Base-by-base conservation (phyloP, 495 filamentous ascomycete species). In the Bacidia gigantensis region DNA sequence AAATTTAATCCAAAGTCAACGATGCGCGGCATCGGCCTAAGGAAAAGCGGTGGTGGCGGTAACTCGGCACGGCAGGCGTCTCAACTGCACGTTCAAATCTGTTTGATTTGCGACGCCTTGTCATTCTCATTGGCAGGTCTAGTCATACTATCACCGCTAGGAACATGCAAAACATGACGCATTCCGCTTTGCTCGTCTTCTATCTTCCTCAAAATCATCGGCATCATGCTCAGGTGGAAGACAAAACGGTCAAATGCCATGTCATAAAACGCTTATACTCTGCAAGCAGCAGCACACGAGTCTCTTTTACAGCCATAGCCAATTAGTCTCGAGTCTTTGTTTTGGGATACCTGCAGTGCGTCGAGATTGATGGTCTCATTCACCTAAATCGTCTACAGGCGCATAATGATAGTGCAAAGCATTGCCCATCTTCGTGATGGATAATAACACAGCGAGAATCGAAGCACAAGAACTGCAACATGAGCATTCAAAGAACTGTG, bases 391-490 rank as follows among this genome's bases (percentile, higher is more conserved):
- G n/a, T n/a, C n/a, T n/a, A n/a, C n/a, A n/a, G n/a, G n/a, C n/a
- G n/a, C n/a, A n/a, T n/a, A n/a, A n/a, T n/a, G n/a, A n/a, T n/a
- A n/a, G n/a, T n/a, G n/a, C n/a, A n/a, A n/a, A n/a, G n/a, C n/a
- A n/a, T n/a, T n/a, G n/a, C n/a, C n/a, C n/a, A n/a, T n/a, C 14
- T 35, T 35, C 29, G 29, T 3, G 12, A 52, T 56, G 50, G 50
- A 56, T 29, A 26, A 56, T 18, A 24, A 39, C 1, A 44, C 50
- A 18, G 50, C 38, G 22, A 53, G 38, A 25, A 45, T 53, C n/a
- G 55, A 35, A 0, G 50, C 55, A 17, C 55, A 49, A 26, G 43
- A 39, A 10, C 14, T 56, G 5, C 44, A 53, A 12, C 50, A 53
- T 29, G 52, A 55, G 35, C 44, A 26, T 42, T 38, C 52, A 7